These are phyloP conservation scores for Fusarium newnesense DNA, from an alignment of 2,329 filamentous ascomycete species.

Conservation along the genomic window DNA sequence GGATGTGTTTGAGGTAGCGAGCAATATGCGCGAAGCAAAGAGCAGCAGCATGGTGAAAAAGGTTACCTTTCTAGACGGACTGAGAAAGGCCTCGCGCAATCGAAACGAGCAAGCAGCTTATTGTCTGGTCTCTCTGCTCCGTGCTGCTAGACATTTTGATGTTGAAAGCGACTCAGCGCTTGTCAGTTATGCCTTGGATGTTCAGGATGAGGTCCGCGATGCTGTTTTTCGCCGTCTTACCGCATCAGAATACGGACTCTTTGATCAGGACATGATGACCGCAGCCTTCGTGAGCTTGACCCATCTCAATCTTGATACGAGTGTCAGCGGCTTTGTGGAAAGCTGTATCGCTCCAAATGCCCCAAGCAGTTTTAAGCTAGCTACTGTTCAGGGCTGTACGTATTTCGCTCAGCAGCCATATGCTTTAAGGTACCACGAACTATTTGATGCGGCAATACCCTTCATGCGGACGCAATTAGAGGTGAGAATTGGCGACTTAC, in stretches of 20 bases:
- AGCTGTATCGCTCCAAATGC: constrained; percentile 67
- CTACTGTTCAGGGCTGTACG: constrained; percentile 69
- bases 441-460: constrained; percentile 65
- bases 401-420: constrained; percentile 68
- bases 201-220: constrained; percentile 75
- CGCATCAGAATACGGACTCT: constrained; percentile 58
- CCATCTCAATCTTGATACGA: constrained; percentile 69
- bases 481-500: constrained; percentile 52
- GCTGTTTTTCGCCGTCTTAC: constrained; percentile 69
- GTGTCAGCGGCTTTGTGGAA: constrained; percentile 66
- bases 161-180: constrained; percentile 71
- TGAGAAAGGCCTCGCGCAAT: constrained; percentile 71
- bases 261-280: constrained; percentile 73
- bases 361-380: constrained; percentile 69
- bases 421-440: constrained; percentile 60
- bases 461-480: constrained; percentile 68
- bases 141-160: constrained; percentile 72
- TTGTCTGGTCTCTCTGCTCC: constrained; percentile 70
- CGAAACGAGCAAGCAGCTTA: constrained; percentile 75
- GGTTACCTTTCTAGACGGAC: constrained; percentile 70
- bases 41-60: constrained; percentile 72
- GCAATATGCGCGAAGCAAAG: constrained; percentile 72
- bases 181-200: constrained; percentile 74
- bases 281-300: constrained; percentile 73
- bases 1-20: constrained; percentile 76